phyloP scores from a whole-genome alignment of 352 stramenopile species.

The Phytophthora pisi region DNA sequence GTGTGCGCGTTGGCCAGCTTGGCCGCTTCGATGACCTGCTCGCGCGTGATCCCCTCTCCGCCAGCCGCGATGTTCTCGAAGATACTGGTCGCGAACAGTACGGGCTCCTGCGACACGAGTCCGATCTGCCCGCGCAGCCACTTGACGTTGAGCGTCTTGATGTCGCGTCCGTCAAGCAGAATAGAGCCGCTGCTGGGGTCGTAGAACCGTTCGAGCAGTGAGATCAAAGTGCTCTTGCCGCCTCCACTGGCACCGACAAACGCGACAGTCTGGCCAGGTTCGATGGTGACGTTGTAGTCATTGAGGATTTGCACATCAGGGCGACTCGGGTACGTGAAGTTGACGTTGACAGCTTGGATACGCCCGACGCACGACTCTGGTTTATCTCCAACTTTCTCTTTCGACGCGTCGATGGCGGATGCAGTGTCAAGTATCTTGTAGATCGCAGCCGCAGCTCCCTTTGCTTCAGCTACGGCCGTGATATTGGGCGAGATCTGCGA shows the following conservation, averaged over 20 bases:
- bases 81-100: slow-evolving; percentile 91
- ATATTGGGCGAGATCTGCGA: slow-evolving; percentile 62
- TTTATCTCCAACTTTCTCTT: slow-evolving; percentile 24
- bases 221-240: slow-evolving; percentile 53
- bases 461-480: slow-evolving; percentile 47
- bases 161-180: slow-evolving; percentile 77
- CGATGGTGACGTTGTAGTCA: slow-evolving; percentile 45
- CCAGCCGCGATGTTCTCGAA: slow-evolving; percentile 91
- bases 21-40: slow-evolving; percentile 69
- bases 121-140: slow-evolving; percentile 67
- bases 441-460: slow-evolving; percentile 42
- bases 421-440: slow-evolving; percentile 57
- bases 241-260: slow-evolving; percentile 41
- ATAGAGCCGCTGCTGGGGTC: slow-evolving; percentile 74
- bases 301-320: slow-evolving; percentile 39
- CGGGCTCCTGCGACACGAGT: slow-evolving; percentile 87
- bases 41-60: slow-evolving; percentile 55
- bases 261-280: slow-evolving; percentile 37
- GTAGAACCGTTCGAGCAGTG: slow-evolving; percentile 90
- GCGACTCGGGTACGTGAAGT: slow-evolving; percentile 76
- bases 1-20: slow-evolving; percentile 52
- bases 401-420: slow-evolving; percentile 51
- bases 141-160: slow-evolving; percentile 83
- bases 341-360: slow-evolving; percentile 54
- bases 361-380: slow-evolving; percentile 34